Evolutionary conservation across 2,329 filamentous ascomycete genomes (phyloP).

Genomic region (Fonsecaea erecta): DNA sequence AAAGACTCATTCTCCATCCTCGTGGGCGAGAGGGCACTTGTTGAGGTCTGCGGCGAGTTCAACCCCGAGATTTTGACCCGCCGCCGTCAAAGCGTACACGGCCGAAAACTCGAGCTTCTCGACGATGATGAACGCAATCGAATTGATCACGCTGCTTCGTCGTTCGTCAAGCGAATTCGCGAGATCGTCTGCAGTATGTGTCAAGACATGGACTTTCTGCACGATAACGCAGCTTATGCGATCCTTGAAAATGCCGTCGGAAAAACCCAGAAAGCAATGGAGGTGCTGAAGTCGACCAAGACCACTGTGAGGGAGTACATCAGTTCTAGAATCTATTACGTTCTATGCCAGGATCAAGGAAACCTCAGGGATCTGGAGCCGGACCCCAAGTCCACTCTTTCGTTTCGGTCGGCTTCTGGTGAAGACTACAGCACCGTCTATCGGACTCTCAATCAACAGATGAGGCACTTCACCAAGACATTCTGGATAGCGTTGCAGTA

Average conservation of each 20-base stretch:
- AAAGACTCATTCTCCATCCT: constrained; percentile 62
- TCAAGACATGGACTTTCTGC: constrained; percentile 48
- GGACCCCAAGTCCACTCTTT: background rate
- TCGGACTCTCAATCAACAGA: constrained; percentile 21
- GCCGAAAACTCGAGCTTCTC: constrained; percentile 54
- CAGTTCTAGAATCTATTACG: constrained; percentile 40
- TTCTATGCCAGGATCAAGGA: constrained; percentile 29
- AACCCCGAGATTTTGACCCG: constrained; percentile 6
- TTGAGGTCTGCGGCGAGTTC: constrained; percentile 40
- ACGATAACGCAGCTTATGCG: constrained; percentile 39
- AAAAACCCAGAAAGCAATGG: constrained; percentile 24
- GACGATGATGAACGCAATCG: constrained; percentile 62
- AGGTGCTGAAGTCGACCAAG: constrained; percentile 36
- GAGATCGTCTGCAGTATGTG: constrained; percentile 43
- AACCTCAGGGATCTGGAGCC: constrained; percentile 14
- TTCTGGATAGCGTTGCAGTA: constrained; percentile 40
- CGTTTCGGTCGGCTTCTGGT: constrained; percentile 12
- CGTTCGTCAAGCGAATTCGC: constrained; percentile 56
- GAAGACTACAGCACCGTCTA: constrained; percentile 18
- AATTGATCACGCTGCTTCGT: constrained; percentile 63
- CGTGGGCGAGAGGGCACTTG: constrained; percentile 66
- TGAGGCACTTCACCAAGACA: constrained; percentile 38
- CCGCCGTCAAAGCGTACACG: constrained; percentile 44
- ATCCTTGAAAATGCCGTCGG: constrained; percentile 39
- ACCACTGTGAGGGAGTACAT: constrained; percentile 42